Percentiles rank a stretch among this genome's conserved stretches.
These are phyloP conservation scores for Coemansia sp. DNA, from an alignment of 192 early-diverging fungal genomes.

Conservation along the genomic window DNA sequence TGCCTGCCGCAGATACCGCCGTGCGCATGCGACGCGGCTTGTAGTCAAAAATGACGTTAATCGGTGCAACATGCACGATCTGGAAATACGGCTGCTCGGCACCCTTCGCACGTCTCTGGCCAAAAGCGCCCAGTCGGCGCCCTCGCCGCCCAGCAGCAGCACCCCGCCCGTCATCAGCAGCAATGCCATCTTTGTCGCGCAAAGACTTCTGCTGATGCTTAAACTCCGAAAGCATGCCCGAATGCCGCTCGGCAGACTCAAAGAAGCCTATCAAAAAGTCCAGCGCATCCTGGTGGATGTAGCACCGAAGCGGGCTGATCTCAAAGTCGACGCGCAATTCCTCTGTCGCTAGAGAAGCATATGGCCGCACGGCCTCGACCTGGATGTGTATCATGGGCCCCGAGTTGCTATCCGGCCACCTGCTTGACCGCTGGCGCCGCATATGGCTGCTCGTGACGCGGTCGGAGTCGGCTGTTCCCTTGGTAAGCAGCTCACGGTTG, in stretches of 20 bases:
- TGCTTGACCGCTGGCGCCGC: constrained; percentile 35
- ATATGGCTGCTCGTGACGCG: constrained; percentile 35
- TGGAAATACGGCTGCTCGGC: constrained; percentile 50
- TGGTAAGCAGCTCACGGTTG: constrained; percentile 46
- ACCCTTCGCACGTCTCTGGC: constrained; percentile 11
- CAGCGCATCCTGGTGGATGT: constrained; percentile 93
- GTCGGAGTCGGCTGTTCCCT: constrained; percentile 42
- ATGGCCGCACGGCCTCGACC: constrained; percentile 50
- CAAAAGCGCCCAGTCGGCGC: neutral
- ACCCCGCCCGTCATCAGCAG: neutral
- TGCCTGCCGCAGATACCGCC: constrained; percentile 2
- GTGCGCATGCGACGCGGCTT: constrained; percentile 91
- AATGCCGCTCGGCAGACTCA: constrained; percentile 32
- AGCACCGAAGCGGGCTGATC: constrained; percentile 78
- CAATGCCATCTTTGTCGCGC: neutral
- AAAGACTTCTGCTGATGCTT: neutral
- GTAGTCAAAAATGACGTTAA: constrained; percentile 90
- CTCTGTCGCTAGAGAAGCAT: constrained; percentile 33
- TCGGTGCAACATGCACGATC: constrained; percentile 66
- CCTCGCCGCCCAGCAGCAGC: neutral
- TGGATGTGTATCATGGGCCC: constrained; percentile 44
- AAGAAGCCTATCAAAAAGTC: constrained; percentile 81
- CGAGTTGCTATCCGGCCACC: constrained; percentile 39
- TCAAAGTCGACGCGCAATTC: constrained; percentile 56
- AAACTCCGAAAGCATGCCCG: constrained; percentile 3